Evolutionary conservation across 805 yeast species (phyloP).

Genomic region (Ogataea nitratoaversa): DNA sequence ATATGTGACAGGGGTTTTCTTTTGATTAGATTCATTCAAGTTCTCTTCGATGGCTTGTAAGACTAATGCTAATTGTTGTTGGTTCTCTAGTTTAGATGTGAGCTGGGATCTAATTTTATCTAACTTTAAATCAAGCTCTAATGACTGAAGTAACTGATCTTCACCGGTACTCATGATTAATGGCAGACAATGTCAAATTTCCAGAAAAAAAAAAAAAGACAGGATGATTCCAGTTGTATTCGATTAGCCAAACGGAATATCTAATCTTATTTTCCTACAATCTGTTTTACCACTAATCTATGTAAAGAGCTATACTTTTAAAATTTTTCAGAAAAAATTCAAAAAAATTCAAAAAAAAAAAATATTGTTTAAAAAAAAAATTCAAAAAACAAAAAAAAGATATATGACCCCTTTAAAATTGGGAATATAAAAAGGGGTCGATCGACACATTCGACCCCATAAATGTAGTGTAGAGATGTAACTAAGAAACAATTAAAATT

Average conservation of each 20-base stretch:
- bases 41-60: slow-evolving; percentile 89
- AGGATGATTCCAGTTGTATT: too few species aligned
- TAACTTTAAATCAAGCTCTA: slow-evolving; percentile 60
- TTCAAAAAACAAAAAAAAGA: slow-evolving; percentile 5
- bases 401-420: slow-evolving; percentile 1
- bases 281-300: too few species aligned
- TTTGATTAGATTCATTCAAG: slow-evolving; percentile 59
- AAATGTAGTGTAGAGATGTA: too few species aligned
- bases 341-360: slow-evolving; percentile 4
- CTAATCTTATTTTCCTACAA: too few species aligned
- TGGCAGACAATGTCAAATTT: too few species aligned
- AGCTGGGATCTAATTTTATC: slow-evolving; percentile 67
- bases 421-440: too few species aligned
- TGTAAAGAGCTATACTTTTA: too few species aligned
- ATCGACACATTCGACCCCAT: too few species aligned
- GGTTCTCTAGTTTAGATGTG: slow-evolving; percentile 80
- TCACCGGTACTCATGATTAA: slow-evolving; percentile 1
- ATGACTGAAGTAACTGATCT: slow-evolving; percentile 4
- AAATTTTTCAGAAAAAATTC: neutral
- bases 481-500: too few species aligned
- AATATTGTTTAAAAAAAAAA: neutral
- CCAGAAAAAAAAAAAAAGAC: too few species aligned
- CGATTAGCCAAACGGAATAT: too few species aligned
- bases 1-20: slow-evolving; percentile 71
- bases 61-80: slow-evolving; percentile 78